Percentiles rank a stretch among this genome's conserved stretches.
Conservation (phyloP, 768 basidiomycete genomes). For the Dictyophora rubrovolvata region DNA sequence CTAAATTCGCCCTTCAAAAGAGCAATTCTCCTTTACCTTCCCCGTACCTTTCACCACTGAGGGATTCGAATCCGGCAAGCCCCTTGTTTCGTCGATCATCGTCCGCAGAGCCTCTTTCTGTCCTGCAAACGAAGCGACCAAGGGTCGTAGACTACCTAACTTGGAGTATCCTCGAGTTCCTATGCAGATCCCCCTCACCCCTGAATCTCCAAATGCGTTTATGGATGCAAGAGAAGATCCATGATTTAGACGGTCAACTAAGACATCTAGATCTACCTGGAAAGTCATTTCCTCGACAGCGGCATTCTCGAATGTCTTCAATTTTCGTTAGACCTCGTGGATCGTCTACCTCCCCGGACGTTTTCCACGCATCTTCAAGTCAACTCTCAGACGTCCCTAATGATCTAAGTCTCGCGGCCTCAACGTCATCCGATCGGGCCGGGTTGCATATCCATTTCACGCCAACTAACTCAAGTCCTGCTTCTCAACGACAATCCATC, state of each 20-base stretch:
- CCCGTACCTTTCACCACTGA: constrained; percentile 14
- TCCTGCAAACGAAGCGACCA: constrained; percentile 22
- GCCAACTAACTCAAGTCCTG: background rate
- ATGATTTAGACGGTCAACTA: constrained; percentile 43
- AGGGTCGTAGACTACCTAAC: constrained; percentile 59
- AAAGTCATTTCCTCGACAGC: background rate
- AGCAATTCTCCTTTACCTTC: constrained; percentile 14
- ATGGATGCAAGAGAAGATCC: constrained; percentile 55
- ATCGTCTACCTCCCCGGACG: constrained; percentile 10
- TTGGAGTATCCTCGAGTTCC: constrained; percentile 62
- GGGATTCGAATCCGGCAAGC: constrained; percentile 6
- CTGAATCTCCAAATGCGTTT: constrained; percentile 56
- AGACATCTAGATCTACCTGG: constrained; percentile 18
- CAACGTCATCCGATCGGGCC: background rate
- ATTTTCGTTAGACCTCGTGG: constrained; percentile 13
- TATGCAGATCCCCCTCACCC: constrained; percentile 53
- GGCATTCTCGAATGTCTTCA: constrained; percentile 12
- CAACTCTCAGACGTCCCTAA: background rate
- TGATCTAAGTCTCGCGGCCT: background rate
- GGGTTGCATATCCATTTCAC: background rate
- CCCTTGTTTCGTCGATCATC: background rate
- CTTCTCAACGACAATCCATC: constrained; percentile 17
- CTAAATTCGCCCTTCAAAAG: constrained; percentile 40
- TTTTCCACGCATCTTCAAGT: background rate
- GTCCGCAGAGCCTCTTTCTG: background rate